Base-by-base conservation (phyloP, 2,329 filamentous ascomycete genomes). In the Aspergillus japonicus region DNA sequence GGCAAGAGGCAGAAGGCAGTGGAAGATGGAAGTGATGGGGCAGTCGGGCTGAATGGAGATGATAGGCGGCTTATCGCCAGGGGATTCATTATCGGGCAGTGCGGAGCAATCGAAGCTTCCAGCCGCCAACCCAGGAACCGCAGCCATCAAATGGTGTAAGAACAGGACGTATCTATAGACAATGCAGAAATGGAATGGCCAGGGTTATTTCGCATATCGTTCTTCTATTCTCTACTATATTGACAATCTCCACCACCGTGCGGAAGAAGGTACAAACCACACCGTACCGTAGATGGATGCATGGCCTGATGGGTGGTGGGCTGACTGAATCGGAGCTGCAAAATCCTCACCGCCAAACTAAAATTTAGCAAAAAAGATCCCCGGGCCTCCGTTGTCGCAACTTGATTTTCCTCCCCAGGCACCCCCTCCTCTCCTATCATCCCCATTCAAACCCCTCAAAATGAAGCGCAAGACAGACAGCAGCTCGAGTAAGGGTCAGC, bases 401-500 rank as follows among this genome's bases (percentile, higher is more conserved):
- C 54, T 57, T n/a, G 26, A 29, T n/a, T 50, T 35, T 39, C 39
- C 11, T 29, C n/a, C 24, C 24, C 8, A 19, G 16, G 23, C 44
- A 10, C 26, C 49, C 49, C 24, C 42, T 52, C 44, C 29, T 56
- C 26, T 42, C 8, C 54, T 31, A 31, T 31, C 39, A 33, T 35
- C 21, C 24, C 48, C 7, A 8, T 39, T 50, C 47, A 35, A 31
- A 26, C 6, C 33, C 14, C 24, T 16, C 56, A 71, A 69, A 59
- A 78, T 78, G 77, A 81, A 81, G 72, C 78, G 79, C 62, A 80
- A 79, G 67, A 74, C 75, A 23, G 69, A 73, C 12, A 61, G 65
- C 35, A 66, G 69, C 5, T 48, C 67, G 16, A 66, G 67, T 35
- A 74, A 73, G 69, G 70, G 66, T 58, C 70, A 70, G 54, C 72